phyloP scores from a whole-genome alignment of 495 filamentous ascomycete genomes.

The Paragyromitra xinjiangensis region DNA sequence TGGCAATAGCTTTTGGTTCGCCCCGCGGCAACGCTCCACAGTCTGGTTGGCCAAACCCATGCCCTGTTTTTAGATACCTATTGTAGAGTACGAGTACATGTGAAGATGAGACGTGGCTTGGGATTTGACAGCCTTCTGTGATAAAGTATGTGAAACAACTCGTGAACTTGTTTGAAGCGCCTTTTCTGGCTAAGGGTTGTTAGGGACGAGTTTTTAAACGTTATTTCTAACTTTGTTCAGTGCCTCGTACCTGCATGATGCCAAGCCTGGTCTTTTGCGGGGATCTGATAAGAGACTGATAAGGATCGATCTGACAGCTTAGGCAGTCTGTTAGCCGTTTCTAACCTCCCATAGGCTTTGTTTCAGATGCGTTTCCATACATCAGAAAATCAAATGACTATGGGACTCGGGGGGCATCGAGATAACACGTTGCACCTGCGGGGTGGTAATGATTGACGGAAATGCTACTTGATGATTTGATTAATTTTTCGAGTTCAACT shows the following conservation, averaged over 20 bases:
- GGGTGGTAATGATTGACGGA: not conserved
- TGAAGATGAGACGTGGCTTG: conserved; percentile 36
- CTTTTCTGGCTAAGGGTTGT: not conserved
- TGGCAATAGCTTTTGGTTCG: too few species aligned
- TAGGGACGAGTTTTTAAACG: conserved; percentile 14
- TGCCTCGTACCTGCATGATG: conserved; percentile 44
- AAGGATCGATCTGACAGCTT: conserved; percentile 18
- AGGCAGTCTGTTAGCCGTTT: not conserved
- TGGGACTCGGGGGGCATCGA: not conserved
- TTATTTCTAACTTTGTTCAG: conserved; percentile 26
- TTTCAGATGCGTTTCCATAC: not conserved
- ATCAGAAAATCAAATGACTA: not conserved
- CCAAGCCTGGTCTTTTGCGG: conserved; percentile 22
- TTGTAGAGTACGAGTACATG: not conserved
- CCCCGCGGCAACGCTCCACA: too few species aligned
- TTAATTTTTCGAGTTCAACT: not conserved
- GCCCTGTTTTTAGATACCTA: too few species aligned
- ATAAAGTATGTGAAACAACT: conserved; percentile 15
- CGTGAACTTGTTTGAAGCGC: not conserved
- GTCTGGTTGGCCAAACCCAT: too few species aligned
- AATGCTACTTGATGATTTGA: not conserved
- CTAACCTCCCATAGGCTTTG: conserved; percentile 9
- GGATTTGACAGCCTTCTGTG: conserved; percentile 2
- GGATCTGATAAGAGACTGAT: conserved; percentile 31
- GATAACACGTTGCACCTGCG: not conserved